These are phyloP conservation scores for Berkeleyomyces rouxiae DNA, from an alignment of 2,329 filamentous ascomycete species.

Conservation along the genomic window DNA sequence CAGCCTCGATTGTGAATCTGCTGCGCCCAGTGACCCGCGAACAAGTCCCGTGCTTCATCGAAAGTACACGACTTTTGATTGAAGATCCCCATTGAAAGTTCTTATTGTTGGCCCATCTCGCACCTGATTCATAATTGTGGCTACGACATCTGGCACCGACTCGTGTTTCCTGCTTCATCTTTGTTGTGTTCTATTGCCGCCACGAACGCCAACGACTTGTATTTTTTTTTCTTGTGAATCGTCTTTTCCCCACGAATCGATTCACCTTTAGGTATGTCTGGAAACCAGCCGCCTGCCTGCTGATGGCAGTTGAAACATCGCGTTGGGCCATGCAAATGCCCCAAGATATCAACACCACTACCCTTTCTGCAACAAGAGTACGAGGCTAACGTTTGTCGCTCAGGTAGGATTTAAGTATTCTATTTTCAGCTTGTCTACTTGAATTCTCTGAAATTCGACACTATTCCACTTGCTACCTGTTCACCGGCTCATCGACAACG, in stretches of 20 bases:
- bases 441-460: neutral
- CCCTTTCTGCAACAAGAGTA: neutral
- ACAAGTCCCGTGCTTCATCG: neutral
- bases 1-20: slow-evolving; percentile 7
- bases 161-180: neutral
- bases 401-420: slow-evolving; percentile 11
- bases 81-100: neutral
- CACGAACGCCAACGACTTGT: neutral
- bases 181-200: neutral
- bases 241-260: neutral
- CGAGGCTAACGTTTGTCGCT: neutral
- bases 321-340: neutral
- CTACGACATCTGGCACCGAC: neutral
- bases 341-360: neutral
- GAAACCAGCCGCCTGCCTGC: neutral
- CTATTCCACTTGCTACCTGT: neutral
- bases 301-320: too few relatives aligned
- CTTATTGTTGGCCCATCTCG: neutral
- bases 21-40: neutral
- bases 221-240: neutral
- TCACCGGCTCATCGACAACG: neutral
- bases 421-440: slow-evolving; percentile 1
- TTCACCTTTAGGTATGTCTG: neutral
- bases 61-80: neutral
- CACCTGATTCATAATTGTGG: neutral